Conservation (phyloP, 345 rosid genomes). For the Moricandia arvensis region DNA sequence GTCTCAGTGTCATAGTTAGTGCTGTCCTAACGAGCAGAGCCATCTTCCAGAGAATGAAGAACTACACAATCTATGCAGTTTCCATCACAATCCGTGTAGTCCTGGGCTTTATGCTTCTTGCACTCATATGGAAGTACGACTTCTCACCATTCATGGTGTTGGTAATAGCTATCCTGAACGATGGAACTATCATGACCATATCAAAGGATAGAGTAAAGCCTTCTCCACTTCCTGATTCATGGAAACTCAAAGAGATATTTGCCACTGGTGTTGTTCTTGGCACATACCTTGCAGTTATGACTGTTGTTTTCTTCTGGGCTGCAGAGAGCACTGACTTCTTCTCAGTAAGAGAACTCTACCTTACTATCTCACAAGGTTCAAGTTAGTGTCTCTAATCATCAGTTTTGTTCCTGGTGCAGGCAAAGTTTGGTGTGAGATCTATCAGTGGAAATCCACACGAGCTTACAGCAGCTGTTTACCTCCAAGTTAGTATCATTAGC, state of each 20-base stretch:
- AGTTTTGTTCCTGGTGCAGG: constrained; percentile 45
- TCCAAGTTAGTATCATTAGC: constrained; percentile 92
- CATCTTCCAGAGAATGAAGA: constrained; percentile 96
- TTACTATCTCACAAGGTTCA: neutral
- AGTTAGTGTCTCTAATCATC: constrained; percentile 5
- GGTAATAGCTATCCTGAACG: constrained; percentile 83
- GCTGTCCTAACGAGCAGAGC: constrained; percentile 94
- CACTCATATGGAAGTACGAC: constrained; percentile 91
- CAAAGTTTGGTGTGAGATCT: constrained; percentile 66
- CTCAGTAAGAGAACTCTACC: constrained; percentile 48
- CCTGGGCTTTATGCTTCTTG: constrained; percentile 77
- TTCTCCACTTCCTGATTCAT: constrained; percentile 79
- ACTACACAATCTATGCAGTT: constrained; percentile 96
- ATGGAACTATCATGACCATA: constrained; percentile 86
- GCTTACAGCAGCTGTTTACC: constrained; percentile 81
- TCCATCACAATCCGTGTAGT: constrained; percentile 90
- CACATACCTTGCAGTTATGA: constrained; percentile 68
- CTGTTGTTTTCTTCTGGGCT: constrained; percentile 39
- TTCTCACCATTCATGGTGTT: constrained; percentile 97
- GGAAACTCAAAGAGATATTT: constrained; percentile 90
- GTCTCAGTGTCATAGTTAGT: constrained; percentile 88
- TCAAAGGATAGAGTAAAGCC: constrained; percentile 85
- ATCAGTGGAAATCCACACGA: constrained; percentile 49
- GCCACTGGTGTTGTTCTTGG: constrained; percentile 83
- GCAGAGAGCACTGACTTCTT: constrained; percentile 66